These are phyloP conservation scores for Larix kaempferi DNA, from an alignment of 75 land plant species.

Conservation along the genomic window DNA sequence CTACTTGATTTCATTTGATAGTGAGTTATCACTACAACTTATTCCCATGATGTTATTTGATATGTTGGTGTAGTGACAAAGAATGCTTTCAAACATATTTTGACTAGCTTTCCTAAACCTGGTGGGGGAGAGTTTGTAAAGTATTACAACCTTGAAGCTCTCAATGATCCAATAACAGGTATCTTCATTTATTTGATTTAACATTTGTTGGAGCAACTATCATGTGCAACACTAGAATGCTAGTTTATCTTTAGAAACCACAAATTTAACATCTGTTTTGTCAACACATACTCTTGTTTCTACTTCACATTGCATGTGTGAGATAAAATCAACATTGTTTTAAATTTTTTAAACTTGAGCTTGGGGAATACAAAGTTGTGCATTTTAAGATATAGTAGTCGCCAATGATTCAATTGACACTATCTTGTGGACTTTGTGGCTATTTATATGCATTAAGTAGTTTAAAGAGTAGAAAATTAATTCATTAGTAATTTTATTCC, in stretches of 20 bases:
- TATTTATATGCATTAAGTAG: too few species aligned
- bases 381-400: background rate
- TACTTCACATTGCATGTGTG: background rate
- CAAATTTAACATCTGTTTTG: background rate
- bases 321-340: background rate
- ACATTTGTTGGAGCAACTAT: background rate
- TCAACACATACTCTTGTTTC: background rate
- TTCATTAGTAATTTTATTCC: too few species aligned
- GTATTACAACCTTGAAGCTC: conserved; percentile 64
- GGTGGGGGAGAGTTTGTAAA: conserved; percentile 72
- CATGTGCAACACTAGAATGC: background rate
- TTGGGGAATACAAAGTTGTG: conserved; percentile 10
- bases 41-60: background rate
- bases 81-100: conserved; percentile 49
- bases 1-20: background rate
- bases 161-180: conserved; percentile 56
- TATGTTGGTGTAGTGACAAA: conserved; percentile 23
- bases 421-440: too few species aligned
- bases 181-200: background rate
- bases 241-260: background rate
- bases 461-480: too few species aligned
- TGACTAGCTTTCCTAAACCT: conserved; percentile 63
- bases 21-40: background rate
- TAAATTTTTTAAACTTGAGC: conserved; percentile 14
- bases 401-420: too few species aligned